Conservation (phyloP, 2,329 filamentous ascomycete species). For the Tolypocladium inflatum region DNA sequence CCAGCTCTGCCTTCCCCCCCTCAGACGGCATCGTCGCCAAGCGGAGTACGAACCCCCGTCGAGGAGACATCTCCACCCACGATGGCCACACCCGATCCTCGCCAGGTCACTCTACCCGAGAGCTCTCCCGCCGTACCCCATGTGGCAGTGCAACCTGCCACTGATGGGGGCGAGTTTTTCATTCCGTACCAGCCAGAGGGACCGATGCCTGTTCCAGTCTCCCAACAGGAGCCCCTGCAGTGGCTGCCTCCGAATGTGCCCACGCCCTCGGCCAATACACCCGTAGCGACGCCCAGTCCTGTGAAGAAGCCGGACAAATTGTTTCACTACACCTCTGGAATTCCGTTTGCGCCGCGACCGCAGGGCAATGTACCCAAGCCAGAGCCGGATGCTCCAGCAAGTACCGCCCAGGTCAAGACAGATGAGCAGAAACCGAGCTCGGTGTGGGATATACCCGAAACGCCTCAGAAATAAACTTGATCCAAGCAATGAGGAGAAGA, state of each 20-base stretch:
- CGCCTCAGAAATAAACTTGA: slow-evolving; percentile 13
- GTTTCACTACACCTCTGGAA: slow-evolving; percentile 32
- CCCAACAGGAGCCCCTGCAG: slow-evolving; percentile 30
- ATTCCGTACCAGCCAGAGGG: slow-evolving; percentile 48
- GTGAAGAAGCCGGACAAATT: slow-evolving; percentile 23
- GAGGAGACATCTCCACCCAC: slow-evolving; percentile 13
- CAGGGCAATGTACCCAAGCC: slow-evolving; percentile 2
- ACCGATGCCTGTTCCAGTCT: slow-evolving; percentile 27
- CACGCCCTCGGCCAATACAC: slow-evolving; percentile 23
- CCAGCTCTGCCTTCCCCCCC: slow-evolving; percentile 10
- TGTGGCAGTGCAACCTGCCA: slow-evolving; percentile 14
- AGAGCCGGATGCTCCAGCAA: background rate
- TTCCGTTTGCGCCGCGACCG: slow-evolving; percentile 34
- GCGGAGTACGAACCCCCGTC: slow-evolving; percentile 13
- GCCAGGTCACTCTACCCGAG: slow-evolving; percentile 11
- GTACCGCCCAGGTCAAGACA: background rate
- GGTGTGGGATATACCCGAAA: slow-evolving; percentile 19
- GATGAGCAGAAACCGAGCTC: background rate
- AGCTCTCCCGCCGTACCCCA: slow-evolving; percentile 21
- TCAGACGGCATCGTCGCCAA: slow-evolving; percentile 12
- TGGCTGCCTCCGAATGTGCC: slow-evolving; percentile 42
- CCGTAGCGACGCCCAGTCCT: slow-evolving; percentile 22
- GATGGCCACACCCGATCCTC: slow-evolving; percentile 11
- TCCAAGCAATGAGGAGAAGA: background rate
- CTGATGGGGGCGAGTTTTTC: slow-evolving; percentile 30